phyloP scores from a whole-genome alignment of 2,329 filamentous ascomycete species.

The Stachybotrys elegans region DNA sequence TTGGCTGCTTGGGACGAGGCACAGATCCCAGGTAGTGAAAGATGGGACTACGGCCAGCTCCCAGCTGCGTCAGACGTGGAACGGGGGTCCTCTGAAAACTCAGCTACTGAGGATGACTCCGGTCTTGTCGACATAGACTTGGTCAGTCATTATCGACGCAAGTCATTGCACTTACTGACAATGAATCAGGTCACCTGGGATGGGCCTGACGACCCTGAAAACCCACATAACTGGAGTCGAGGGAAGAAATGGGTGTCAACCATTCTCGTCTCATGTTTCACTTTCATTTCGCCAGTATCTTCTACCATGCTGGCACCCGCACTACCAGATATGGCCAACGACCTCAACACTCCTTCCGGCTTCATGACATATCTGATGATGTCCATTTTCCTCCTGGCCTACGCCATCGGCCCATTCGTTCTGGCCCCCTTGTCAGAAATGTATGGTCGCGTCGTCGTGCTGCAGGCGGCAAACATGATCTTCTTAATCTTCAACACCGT shows the following conservation, averaged over 20 bases:
- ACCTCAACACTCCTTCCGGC: slow-evolving; percentile 36
- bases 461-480: slow-evolving; percentile 39
- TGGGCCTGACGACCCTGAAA: slow-evolving; percentile 33
- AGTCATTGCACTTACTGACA: not conserved
- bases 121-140: slow-evolving; percentile 14
- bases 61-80: not conserved
- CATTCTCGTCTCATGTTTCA: slow-evolving; percentile 32
- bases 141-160: slow-evolving; percentile 7
- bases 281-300: slow-evolving; percentile 52
- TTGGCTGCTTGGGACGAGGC: slow-evolving; percentile 10
- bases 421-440: slow-evolving; percentile 48
- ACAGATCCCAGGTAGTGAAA: slow-evolving; percentile 5
- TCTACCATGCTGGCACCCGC: slow-evolving; percentile 47
- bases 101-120: slow-evolving; percentile 6
- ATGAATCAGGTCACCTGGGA: slow-evolving; percentile 33
- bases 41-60: not conserved
- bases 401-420: slow-evolving; percentile 46
- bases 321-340: slow-evolving; percentile 34
- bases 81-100: slow-evolving; percentile 7
- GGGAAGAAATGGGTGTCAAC: slow-evolving; percentile 28
- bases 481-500: slow-evolving; percentile 52
- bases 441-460: slow-evolving; percentile 40
- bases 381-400: slow-evolving; percentile 55
- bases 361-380: slow-evolving; percentile 47
- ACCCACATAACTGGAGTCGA: slow-evolving; percentile 42